These are phyloP conservation scores for Zygosaccharomyces bailii DNA, from an alignment of 805 yeast genomes.

Conservation along the genomic window DNA sequence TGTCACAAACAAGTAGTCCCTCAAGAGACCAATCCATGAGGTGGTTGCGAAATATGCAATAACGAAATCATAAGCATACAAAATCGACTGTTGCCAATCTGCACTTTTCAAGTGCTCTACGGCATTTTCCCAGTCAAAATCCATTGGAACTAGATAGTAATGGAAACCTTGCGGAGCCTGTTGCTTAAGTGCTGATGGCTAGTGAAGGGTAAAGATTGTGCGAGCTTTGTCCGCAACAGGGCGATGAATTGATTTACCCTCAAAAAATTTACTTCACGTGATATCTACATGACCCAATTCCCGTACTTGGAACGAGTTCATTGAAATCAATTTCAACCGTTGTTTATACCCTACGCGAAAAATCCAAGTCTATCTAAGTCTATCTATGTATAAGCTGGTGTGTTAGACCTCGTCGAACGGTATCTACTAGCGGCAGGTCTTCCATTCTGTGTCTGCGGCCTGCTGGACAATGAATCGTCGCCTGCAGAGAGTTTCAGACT, in stretches of 20 bases:
- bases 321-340: too few relatives aligned
- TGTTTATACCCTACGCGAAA: background rate
- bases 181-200: background rate
- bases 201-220: background rate
- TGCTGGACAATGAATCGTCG: slow-evolving; percentile 15
- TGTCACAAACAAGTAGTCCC: slow-evolving; percentile 26
- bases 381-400: slow-evolving; percentile 15
- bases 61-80: slow-evolving; percentile 2
- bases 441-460: slow-evolving; percentile 8
- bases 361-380: background rate
- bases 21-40: slow-evolving; percentile 18
- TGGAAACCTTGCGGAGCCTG: background rate
- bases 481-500: slow-evolving; percentile 11
- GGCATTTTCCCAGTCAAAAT: background rate
- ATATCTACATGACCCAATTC: background rate
- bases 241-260: background rate
- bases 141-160: background rate
- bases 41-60: slow-evolving; percentile 6
- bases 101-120: slow-evolving; percentile 1
- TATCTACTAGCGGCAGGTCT: slow-evolving; percentile 12
- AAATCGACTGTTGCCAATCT: background rate
- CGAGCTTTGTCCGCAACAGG: background rate
- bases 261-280: background rate
- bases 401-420: slow-evolving; percentile 25
- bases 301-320: too few relatives aligned